Evolutionary conservation across 1,284 basidiomycete genomes (phyloP).

Genomic region (Cronartium quercuum): DNA sequence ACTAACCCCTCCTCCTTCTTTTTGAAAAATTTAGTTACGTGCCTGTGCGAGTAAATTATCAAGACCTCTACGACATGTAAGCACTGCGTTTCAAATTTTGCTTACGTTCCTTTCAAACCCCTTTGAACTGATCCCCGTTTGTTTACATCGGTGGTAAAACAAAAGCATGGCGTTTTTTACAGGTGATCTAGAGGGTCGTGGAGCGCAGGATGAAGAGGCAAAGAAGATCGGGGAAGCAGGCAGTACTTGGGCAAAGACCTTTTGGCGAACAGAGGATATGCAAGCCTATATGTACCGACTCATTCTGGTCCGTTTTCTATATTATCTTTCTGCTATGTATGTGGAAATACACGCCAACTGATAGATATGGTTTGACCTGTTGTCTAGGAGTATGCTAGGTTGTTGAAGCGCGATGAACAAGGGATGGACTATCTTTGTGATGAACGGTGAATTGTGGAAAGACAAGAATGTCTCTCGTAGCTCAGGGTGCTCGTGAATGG

Average conservation of each 20-base stretch:
- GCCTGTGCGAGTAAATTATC: constrained; percentile 50
- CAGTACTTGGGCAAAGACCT: constrained; percentile 47
- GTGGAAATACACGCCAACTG: too few species aligned
- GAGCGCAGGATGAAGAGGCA: constrained; percentile 49
- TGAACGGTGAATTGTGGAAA: too few species aligned
- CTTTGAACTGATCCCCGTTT: not conserved
- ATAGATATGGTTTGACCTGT: too few species aligned
- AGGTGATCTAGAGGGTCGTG: constrained; percentile 50
- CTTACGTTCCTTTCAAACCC: not conserved
- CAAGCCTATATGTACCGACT: constrained; percentile 44
- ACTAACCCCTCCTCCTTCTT: not conserved
- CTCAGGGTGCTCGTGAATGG: too few species aligned
- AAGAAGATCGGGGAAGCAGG: constrained; percentile 51
- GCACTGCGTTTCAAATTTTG: not conserved
- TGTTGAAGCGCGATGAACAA: too few species aligned
- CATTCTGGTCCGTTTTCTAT: constrained; percentile 10
- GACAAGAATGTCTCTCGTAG: too few species aligned
- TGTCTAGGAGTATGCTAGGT: too few species aligned
- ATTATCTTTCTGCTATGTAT: constrained; percentile 1
- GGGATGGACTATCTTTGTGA: too few species aligned
- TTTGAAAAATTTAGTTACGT: constrained; percentile 30
- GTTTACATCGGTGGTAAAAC: too few species aligned
- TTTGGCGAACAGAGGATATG: constrained; percentile 53
- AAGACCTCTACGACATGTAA: constrained; percentile 48
- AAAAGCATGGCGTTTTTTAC: constrained; percentile 52